Percentiles rank a stretch among this genome's conserved stretches.
Conservation (phyloP, 306 rosid species). For the Rosa chinensis region DNA sequence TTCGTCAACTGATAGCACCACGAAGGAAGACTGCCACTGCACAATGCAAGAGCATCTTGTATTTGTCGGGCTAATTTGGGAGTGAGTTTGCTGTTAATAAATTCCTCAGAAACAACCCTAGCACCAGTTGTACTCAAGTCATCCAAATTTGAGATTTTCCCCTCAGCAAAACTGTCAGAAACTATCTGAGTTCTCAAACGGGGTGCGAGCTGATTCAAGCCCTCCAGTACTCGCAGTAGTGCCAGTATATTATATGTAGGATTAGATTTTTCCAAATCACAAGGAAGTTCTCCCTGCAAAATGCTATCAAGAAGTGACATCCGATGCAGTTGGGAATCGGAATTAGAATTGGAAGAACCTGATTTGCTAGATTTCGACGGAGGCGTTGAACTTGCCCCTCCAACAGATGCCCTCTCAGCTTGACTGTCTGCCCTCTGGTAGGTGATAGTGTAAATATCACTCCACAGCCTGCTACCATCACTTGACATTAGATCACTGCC, state of each 20-base stretch:
- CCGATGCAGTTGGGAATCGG: constrained; percentile 62
- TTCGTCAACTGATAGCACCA: constrained; percentile 99
- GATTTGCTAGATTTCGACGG: constrained; percentile 61
- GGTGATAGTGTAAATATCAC: constrained; percentile 83
- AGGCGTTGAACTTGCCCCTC: constrained; percentile 59
- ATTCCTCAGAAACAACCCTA: constrained; percentile 72
- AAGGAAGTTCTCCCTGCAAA: constrained; percentile 93
- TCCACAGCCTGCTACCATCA: constrained; percentile 98
- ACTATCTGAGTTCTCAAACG: constrained; percentile 75
- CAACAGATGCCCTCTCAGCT: constrained; percentile 59
- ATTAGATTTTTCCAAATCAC: constrained; percentile 88
- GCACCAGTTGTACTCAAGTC: constrained; percentile 60
- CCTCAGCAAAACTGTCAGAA: constrained; percentile 76
- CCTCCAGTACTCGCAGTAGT: constrained; percentile 82
- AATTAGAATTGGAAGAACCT: constrained; percentile 50
- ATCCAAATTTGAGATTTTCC: constrained; percentile 51
- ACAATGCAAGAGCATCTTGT: constrained; percentile 98
- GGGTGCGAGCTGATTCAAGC: constrained; percentile 93
- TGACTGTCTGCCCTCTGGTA: constrained; percentile 88
- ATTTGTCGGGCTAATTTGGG: constrained; percentile 96
- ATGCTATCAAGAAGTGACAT: constrained; percentile 85
- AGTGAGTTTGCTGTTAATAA: constrained; percentile 90
- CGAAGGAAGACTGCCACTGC: constrained; percentile 98
- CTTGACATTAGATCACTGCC: constrained; percentile 69
- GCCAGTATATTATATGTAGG: constrained; percentile 88